These are phyloP conservation scores for Fusarium circinatum DNA, from an alignment of 2,329 filamentous ascomycete genomes.

Conservation along the genomic window DNA sequence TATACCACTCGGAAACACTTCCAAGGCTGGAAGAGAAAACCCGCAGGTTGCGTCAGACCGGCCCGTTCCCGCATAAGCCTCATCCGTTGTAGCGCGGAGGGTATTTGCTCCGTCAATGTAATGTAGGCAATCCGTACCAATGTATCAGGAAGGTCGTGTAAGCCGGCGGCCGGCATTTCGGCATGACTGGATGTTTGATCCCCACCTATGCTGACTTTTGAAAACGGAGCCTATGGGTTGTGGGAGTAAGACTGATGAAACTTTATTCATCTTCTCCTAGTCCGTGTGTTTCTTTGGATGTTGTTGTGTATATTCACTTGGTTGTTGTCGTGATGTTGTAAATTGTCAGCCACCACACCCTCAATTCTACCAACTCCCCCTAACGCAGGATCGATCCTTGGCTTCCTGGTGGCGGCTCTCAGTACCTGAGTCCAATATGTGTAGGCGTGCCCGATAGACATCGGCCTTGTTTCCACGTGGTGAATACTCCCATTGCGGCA, in stretches of 20 bases:
- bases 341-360: background rate
- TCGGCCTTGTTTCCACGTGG: background rate
- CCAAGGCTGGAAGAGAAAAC: background rate
- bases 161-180: background rate
- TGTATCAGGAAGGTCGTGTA: background rate
- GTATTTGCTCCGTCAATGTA: background rate
- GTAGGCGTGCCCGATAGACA: background rate
- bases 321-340: background rate
- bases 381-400: background rate
- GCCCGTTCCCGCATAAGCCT: slow-evolving; percentile 24
- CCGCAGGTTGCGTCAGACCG: slow-evolving; percentile 15
- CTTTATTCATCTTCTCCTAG: background rate
- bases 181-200: background rate
- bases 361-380: background rate
- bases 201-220: background rate
- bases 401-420: background rate
- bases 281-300: background rate
- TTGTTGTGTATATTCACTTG: background rate
- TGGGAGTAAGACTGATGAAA: background rate
- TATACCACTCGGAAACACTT: slow-evolving; percentile 10
- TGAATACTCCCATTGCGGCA: background rate
- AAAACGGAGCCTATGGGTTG: background rate
- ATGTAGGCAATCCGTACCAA: background rate
- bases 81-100: slow-evolving; percentile 1
- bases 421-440: background rate